Percentiles rank a stretch among this genome's conserved stretches.
Conservation (phyloP, 257 asterid genomes). For the Nicotiana otophora region DNA sequence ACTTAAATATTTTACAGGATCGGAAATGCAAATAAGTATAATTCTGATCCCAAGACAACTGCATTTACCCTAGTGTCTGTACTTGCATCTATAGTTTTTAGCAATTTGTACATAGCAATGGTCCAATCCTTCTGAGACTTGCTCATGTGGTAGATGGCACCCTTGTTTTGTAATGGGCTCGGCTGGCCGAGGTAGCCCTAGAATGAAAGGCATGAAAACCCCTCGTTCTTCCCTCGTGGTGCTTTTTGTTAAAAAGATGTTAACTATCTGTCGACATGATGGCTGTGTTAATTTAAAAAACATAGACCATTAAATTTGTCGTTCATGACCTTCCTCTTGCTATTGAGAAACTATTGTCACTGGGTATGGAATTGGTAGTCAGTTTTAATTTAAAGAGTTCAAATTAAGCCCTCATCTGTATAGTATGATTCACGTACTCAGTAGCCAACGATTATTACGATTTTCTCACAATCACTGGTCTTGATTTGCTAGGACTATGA, state of each 20-base stretch:
- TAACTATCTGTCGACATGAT: not conserved
- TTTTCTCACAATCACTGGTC: not conserved
- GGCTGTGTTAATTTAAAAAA: not conserved
- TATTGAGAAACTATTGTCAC: not conserved
- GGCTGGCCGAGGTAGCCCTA: not conserved
- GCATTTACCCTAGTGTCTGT: not conserved
- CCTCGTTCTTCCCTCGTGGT: too few species aligned
- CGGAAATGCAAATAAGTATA: not conserved
- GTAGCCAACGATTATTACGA: not conserved
- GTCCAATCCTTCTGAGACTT: not conserved
- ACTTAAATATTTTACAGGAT: not conserved
- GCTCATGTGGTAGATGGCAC: not conserved
- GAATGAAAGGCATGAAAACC: too few species aligned
- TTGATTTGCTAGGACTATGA: constrained; percentile 58
- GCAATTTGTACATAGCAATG: not conserved
- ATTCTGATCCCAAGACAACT: not conserved
- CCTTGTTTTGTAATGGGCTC: not conserved
- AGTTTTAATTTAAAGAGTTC: not conserved
- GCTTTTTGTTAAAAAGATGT: not conserved
- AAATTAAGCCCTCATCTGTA: not conserved
- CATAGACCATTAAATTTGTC: not conserved
- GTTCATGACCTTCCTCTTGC: not conserved
- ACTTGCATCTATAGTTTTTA: not conserved
- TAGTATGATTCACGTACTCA: not conserved
- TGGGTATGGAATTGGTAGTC: not conserved